These are phyloP conservation scores for Penicillium cosmopolitanum DNA, from an alignment of 495 filamentous ascomycete species.

Conservation along the genomic window DNA sequence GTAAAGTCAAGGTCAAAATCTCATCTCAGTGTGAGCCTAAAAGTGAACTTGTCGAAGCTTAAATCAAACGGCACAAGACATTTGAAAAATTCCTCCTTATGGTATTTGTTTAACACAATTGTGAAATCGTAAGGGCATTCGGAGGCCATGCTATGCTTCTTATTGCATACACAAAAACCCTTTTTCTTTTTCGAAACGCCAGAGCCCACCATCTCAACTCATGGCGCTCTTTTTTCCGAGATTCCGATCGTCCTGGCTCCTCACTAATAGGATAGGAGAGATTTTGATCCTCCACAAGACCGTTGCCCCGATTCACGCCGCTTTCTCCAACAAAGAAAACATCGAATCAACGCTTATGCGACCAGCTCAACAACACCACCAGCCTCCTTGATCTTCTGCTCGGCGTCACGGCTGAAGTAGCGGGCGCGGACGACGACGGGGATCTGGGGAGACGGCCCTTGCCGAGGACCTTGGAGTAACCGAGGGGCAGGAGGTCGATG, in stretches of 20 bases:
- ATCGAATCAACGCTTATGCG: conserved; percentile 63
- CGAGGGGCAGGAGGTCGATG: conserved; percentile 87
- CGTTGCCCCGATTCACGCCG: conserved; percentile 39
- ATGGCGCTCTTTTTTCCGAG: conserved; percentile 33
- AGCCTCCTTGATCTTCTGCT: conserved; percentile 93
- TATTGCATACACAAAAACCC: conserved; percentile 48
- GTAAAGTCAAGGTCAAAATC: neutral
- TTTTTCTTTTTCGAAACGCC: conserved; percentile 42
- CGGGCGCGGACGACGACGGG: conserved; percentile 87
- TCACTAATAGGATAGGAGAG: conserved; percentile 25
- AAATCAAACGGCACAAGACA: conserved; percentile 13
- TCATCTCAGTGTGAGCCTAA: neutral
- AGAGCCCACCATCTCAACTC: conserved; percentile 23
- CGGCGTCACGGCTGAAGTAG: conserved; percentile 85
- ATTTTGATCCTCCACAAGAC: conserved; percentile 37
- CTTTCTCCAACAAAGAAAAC: conserved; percentile 35
- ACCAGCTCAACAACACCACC: conserved; percentile 91
- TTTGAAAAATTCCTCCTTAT: conserved; percentile 41
- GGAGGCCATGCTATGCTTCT: conserved; percentile 45
- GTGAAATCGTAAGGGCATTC: conserved; percentile 50
- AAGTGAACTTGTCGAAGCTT: neutral
- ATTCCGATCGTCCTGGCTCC: conserved; percentile 27
- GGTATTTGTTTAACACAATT: conserved; percentile 47
- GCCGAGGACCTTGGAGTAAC: conserved; percentile 91
- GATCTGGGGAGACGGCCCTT: conserved; percentile 85